Conservation (phyloP, 768 basidiomycete species). For the Hydnum rufescens region DNA sequence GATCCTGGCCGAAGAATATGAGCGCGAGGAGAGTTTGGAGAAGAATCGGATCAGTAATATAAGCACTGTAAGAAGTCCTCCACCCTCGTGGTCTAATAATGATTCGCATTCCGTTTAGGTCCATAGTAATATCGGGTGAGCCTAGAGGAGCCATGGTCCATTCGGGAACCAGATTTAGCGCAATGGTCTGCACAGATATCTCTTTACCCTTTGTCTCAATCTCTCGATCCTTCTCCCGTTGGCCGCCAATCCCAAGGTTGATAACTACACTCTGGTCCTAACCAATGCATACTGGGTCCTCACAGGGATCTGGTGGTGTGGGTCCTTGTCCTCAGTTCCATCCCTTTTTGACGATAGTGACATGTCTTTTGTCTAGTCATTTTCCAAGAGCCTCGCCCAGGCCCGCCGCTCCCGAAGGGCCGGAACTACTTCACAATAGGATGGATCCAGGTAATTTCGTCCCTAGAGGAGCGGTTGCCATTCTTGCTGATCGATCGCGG, state of each 20-base stretch:
- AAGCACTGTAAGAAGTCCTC: slow-evolving; percentile 34
- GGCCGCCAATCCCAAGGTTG: slow-evolving; percentile 34
- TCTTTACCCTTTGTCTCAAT: slow-evolving; percentile 43
- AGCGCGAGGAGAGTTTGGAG: slow-evolving; percentile 55
- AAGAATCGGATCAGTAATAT: slow-evolving; percentile 76
- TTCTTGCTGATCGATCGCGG: not conserved
- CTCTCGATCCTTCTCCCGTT: slow-evolving; percentile 51
- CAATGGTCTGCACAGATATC: slow-evolving; percentile 22
- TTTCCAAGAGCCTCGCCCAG: slow-evolving; percentile 69
- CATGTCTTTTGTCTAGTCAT: slow-evolving; percentile 30
- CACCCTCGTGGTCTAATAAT: not conserved
- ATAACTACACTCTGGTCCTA: slow-evolving; percentile 54
- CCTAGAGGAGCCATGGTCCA: not conserved
- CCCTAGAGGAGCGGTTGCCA: not conserved
- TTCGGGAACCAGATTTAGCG: not conserved
- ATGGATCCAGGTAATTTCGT: slow-evolving; percentile 51
- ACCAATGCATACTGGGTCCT: slow-evolving; percentile 62
- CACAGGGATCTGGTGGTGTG: slow-evolving; percentile 78
- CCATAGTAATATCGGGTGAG: slow-evolving; percentile 48
- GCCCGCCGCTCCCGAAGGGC: slow-evolving; percentile 56
- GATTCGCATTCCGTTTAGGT: slow-evolving; percentile 22
- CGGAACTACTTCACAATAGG: slow-evolving; percentile 64
- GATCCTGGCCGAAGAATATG: slow-evolving; percentile 41
- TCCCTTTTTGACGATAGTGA: not conserved
- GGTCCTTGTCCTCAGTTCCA: slow-evolving; percentile 18